Conservation (phyloP, 1,139 yeast species). For the Insectozyma bohioensis region DNA sequence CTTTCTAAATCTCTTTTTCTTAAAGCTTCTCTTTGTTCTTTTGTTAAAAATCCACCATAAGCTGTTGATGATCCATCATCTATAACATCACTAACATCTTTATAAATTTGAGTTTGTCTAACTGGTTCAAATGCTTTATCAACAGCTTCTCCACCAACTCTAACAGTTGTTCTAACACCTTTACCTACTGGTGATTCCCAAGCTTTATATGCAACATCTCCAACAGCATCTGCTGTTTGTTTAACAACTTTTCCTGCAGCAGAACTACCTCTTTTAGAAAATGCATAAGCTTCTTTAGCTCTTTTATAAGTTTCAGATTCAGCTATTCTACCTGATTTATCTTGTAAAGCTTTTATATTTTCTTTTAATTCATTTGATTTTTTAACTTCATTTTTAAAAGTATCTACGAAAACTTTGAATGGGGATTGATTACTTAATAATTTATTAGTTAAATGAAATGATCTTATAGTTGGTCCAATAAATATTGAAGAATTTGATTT, state of each 20-base stretch:
- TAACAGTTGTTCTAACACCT: conserved; percentile 80
- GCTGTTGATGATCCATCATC: conserved; percentile 88
- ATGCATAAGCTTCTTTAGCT: conserved; percentile 90
- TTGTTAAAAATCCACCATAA: conserved; percentile 90
- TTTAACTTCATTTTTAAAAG: conserved; percentile 88
- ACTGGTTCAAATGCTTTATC: conserved; percentile 94
- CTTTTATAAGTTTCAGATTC: conserved; percentile 91
- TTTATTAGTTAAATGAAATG: conserved; percentile 12
- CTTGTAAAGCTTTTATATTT: conserved; percentile 91
- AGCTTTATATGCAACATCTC: conserved; percentile 84
- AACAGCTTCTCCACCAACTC: conserved; percentile 74
- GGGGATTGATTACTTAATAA: conserved; percentile 53
- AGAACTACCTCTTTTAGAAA: conserved; percentile 76
- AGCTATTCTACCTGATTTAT: conserved; percentile 92
- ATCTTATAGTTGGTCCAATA: conserved; percentile 9
- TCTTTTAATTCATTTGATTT: conserved; percentile 88
- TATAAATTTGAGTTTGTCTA: conserved; percentile 84
- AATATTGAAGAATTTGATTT: too few species aligned
- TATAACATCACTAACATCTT: conserved; percentile 83
- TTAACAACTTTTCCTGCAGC: conserved; percentile 83
- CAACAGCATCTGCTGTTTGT: conserved; percentile 93
- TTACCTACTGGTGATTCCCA: conserved; percentile 97
- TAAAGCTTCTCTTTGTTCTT: conserved; percentile 76
- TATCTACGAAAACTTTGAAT: conserved; percentile 86
- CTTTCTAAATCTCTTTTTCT: conserved; percentile 63